These are phyloP conservation scores for Cicer judaicum DNA, from an alignment of 306 rosid species.

Conservation along the genomic window DNA sequence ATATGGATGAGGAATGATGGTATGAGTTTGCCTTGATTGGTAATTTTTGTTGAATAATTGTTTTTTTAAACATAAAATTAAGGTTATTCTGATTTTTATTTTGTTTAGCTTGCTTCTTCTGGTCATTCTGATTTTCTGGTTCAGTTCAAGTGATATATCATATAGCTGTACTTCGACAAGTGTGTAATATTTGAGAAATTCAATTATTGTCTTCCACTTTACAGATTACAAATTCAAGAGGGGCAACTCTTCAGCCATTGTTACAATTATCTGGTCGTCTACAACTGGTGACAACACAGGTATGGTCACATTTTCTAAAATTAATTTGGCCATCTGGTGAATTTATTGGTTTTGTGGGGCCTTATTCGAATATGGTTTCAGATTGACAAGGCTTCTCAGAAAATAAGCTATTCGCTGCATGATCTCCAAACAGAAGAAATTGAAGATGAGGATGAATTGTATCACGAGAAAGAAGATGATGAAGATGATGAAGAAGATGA, in stretches of 20 bases:
- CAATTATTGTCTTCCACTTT: conserved; percentile 27
- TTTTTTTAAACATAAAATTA: neutral
- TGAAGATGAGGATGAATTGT: conserved; percentile 62
- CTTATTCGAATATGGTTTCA: conserved; percentile 42
- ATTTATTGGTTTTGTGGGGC: conserved; percentile 29
- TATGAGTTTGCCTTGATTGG: conserved; percentile 27
- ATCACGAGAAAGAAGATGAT: conserved; percentile 61
- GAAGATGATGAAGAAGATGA: conserved; percentile 51
- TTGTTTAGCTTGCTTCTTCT: conserved; percentile 24
- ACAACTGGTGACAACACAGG: conserved; percentile 86
- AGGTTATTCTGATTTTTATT: conserved; percentile 24
- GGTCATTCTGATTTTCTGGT: conserved; percentile 16
- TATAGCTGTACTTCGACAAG: conserved; percentile 10
- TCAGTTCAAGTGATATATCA: conserved; percentile 19
- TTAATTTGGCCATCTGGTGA: conserved; percentile 16
- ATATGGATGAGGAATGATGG: conserved; percentile 23
- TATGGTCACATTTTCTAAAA: conserved; percentile 43
- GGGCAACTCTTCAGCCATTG: conserved; percentile 63
- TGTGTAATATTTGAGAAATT: conserved; percentile 21
- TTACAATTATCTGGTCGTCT: conserved; percentile 85
- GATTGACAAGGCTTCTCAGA: conserved; percentile 74
- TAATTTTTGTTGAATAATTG: neutral
- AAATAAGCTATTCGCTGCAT: conserved; percentile 42
- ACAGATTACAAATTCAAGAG: conserved; percentile 74
- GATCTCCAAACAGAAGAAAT: conserved; percentile 54